A percentile compares a stretch with the other conserved stretches of the same genome.
Evolutionary conservation across 1,284 basidiomycete genomes (phyloP).

Genomic region (Leccinum insolens): DNA sequence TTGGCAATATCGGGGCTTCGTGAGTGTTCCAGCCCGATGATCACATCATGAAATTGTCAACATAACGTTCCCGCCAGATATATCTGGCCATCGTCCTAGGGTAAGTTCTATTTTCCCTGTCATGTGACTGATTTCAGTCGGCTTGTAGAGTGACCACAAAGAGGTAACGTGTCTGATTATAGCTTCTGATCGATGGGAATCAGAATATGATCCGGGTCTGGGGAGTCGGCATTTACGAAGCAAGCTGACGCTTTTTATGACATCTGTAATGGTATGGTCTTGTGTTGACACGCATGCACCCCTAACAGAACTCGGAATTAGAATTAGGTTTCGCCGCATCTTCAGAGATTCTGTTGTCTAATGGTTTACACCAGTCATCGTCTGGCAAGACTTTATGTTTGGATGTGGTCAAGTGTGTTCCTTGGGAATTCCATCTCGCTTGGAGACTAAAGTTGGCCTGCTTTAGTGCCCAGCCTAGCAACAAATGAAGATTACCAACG

Average conservation of each 20-base stretch:
- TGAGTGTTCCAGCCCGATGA: constrained; percentile 33
- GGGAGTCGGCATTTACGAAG: constrained; percentile 86
- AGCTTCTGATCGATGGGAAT: constrained; percentile 76
- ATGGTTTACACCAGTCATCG: constrained; percentile 55
- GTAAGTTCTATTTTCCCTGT: constrained; percentile 42
- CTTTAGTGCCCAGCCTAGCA: constrained; percentile 72
- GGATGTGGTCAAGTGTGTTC: constrained; percentile 71
- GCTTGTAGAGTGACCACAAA: constrained; percentile 49
- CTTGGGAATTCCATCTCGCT: constrained; percentile 10
- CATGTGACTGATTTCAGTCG: constrained; percentile 2
- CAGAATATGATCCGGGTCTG: constrained; percentile 86
- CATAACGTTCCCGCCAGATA: constrained; percentile 36
- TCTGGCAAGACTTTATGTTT: constrained; percentile 92
- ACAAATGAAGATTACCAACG: constrained; percentile 29
- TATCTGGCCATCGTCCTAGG: constrained; percentile 42
- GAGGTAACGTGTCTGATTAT: constrained; percentile 71
- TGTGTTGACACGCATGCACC: constrained; percentile 2
- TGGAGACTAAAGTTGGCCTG: constrained; percentile 2
- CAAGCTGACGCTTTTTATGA: constrained; percentile 68
- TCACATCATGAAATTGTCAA: not conserved
- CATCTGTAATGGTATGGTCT: constrained; percentile 68
- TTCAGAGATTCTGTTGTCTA: not conserved
- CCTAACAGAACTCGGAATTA: constrained; percentile 64
- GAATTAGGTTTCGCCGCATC: constrained; percentile 50
- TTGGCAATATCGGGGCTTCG: constrained; percentile 56